A percentile compares a stretch with the other conserved stretches of the same genome.
phyloP scores from a whole-genome alignment of 495 filamentous ascomycete species.

The Aspergillus conjunctus region DNA sequence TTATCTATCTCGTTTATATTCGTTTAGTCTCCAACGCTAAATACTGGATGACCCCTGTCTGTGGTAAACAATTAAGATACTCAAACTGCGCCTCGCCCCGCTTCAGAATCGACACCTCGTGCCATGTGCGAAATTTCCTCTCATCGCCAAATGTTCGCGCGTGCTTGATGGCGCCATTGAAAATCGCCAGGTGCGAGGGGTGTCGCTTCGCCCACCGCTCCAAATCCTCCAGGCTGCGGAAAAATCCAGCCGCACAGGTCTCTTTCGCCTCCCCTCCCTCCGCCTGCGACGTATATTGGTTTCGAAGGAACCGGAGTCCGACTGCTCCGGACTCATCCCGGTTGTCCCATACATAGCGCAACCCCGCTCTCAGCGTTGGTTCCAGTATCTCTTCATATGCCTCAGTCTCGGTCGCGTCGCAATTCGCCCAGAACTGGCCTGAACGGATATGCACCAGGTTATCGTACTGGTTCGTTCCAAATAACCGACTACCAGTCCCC shows the following conservation, averaged over 20 bases:
- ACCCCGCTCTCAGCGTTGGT: conserved; percentile 2
- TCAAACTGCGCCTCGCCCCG: conserved; percentile 25
- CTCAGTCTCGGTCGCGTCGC: neutral
- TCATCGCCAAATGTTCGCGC: conserved; percentile 23
- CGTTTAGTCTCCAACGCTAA: neutral
- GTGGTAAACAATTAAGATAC: conserved; percentile 28
- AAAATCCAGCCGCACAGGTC: conserved; percentile 28
- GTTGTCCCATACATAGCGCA: conserved; percentile 1
- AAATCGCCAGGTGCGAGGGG: conserved; percentile 27
- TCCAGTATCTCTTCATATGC: neutral
- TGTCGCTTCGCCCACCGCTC: conserved; percentile 27
- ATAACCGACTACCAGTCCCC: conserved; percentile 3
- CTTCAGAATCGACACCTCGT: conserved; percentile 28
- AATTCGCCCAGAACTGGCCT: conserved; percentile 5
- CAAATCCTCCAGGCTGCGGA: conserved; percentile 22
- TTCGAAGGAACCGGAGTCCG: neutral
- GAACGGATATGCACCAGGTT: conserved; percentile 19
- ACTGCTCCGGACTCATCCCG: neutral
- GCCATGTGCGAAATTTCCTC: conserved; percentile 28
- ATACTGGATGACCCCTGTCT: conserved; percentile 22
- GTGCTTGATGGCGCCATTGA: conserved; percentile 25
- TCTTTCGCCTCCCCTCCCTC: conserved; percentile 15
- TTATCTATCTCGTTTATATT: neutral
- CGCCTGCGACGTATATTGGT: neutral
- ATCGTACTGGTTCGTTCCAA: conserved; percentile 20